A percentile compares a stretch with the other conserved stretches of the same genome.
Conservation (phyloP, 192 early-diverging fungal species). For the Jimgerdemannia lactiflua region DNA sequence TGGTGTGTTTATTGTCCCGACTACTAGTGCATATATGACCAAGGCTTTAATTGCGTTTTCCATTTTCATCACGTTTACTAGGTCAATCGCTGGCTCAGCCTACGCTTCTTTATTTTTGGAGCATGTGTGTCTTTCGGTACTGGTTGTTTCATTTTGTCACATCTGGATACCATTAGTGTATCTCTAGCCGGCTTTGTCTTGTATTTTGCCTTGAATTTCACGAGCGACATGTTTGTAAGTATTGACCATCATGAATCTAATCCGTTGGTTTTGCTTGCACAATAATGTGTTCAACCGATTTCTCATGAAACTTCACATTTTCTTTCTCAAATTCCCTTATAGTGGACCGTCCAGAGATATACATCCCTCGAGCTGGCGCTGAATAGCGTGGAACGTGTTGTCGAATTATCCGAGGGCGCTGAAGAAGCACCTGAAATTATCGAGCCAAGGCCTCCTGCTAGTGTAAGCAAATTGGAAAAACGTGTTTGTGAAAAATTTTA, state of each 20-base stretch:
- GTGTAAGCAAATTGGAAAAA: conserved; percentile 21
- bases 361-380: conserved; percentile 79
- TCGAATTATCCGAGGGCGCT: conserved; percentile 77
- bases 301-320: background rate
- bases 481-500: too few species aligned
- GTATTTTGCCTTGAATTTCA: conserved; percentile 75
- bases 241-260: background rate
- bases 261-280: too few species aligned
- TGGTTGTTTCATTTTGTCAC: conserved; percentile 57
- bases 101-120: conserved; percentile 75
- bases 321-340: conserved; percentile 40
- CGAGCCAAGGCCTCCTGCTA: conserved; percentile 44
- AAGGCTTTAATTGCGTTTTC: background rate
- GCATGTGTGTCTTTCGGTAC: conserved; percentile 65
- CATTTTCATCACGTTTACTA: background rate
- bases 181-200: conserved; percentile 84
- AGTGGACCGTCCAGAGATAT: conserved; percentile 61
- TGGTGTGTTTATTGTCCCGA: too few species aligned
- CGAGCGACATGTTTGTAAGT: background rate
- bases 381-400: conserved; percentile 83
- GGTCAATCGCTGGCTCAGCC: conserved; percentile 80
- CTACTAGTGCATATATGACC: too few species aligned
- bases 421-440: conserved; percentile 71
- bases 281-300: background rate
- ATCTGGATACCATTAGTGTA: conserved; percentile 54